phyloP scores from a whole-genome alignment of 192 early-diverging fungal genomes.

The Pecoramyces ruminantium region DNA sequence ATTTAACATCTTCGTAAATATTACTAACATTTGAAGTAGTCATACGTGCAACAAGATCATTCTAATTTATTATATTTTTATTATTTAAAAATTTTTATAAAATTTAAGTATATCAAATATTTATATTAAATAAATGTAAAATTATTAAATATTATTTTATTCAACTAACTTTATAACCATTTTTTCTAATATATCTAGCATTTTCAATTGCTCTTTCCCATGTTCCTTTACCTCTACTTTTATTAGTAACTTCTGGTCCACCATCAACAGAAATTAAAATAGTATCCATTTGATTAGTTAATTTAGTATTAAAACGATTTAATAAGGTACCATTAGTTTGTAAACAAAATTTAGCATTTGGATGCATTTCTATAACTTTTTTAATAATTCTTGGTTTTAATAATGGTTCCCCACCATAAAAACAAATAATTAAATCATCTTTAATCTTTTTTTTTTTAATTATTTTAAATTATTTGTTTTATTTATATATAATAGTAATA shows the following conservation, averaged over 20 bases:
- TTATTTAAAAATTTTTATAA: too few species aligned
- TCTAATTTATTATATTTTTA: too few species aligned
- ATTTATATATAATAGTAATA: too few species aligned
- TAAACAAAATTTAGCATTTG: neutral
- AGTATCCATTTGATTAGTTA: neutral
- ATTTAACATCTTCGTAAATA: neutral
- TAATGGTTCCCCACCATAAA: neutral
- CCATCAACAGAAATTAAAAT: neutral
- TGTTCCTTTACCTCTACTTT: neutral
- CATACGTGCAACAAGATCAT: neutral
- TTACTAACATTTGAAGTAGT: neutral
- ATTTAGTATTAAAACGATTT: neutral
- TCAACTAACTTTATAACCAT: neutral
- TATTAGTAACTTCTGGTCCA: neutral
- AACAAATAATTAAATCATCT: neutral
- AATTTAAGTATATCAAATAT: too few species aligned
- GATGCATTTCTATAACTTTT: neutral
- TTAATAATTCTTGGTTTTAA: neutral
- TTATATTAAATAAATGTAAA: too few species aligned
- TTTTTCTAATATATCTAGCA: neutral
- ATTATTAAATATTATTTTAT: too few species aligned
- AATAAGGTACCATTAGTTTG: neutral
- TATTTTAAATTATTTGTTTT: too few species aligned
- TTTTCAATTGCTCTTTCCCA: neutral
- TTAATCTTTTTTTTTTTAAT: neutral